A percentile compares a stretch with the other conserved stretches of the same genome.
Evolutionary conservation across 768 basidiomycete species (phyloP).

Genomic region (Phaeotremella skinneri): DNA sequence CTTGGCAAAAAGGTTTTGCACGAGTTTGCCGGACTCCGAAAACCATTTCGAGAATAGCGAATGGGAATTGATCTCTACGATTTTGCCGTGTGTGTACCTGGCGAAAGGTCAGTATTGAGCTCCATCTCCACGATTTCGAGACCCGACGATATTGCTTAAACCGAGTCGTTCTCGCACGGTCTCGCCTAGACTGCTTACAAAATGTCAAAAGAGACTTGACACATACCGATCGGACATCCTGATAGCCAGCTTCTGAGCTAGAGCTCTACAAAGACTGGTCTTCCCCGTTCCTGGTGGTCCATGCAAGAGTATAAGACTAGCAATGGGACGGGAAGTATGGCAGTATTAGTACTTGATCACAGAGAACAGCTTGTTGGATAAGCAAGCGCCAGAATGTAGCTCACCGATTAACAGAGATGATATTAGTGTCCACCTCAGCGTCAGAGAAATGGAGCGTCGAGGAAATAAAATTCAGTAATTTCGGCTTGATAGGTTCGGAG

Average conservation of each 20-base stretch:
- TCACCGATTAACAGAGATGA: conserved; percentile 88
- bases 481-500: conserved; percentile 72
- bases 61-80: conserved; percentile 97
- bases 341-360: conserved; percentile 11
- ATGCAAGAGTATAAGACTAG: conserved; percentile 77
- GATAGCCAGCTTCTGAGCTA: conserved; percentile 92
- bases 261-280: conserved; percentile 87
- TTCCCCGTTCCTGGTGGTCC: conserved; percentile 98
- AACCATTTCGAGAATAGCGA: conserved; percentile 99
- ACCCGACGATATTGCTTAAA: too few species aligned
- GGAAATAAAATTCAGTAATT: conserved; percentile 88
- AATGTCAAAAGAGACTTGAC: neutral
- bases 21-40: conserved; percentile 96
- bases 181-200: too few species aligned
- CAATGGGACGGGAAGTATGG: neutral
- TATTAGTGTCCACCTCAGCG: conserved; percentile 59
- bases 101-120: too few species aligned
- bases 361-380: neutral
- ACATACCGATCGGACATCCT: conserved; percentile 76
- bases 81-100: conserved; percentile 79
- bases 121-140: too few species aligned
- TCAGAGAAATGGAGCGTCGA: conserved; percentile 91
- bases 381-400: conserved; percentile 3
- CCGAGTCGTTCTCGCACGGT: too few species aligned
- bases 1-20: conserved; percentile 78